These are phyloP conservation scores for Metschnikowia borealis DNA, from an alignment of 805 yeast species.

Conservation along the genomic window DNA sequence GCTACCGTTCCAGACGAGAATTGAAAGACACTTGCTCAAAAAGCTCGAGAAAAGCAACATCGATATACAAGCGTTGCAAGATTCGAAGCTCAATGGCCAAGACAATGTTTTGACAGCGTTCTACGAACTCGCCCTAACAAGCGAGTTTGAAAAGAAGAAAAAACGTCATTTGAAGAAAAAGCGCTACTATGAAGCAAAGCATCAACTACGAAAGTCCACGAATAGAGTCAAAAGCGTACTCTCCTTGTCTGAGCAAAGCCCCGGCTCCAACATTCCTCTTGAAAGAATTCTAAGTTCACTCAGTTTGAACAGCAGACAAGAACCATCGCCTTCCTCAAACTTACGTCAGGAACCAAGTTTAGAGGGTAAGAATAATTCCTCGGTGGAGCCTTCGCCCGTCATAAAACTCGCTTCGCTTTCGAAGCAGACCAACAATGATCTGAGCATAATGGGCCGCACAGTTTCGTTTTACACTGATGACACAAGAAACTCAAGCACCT, in stretches of 20 bases:
- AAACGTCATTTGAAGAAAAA: conserved; percentile 28
- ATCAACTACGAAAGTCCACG: conserved; percentile 27
- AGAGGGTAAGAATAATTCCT: neutral
- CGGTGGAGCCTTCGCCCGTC: neutral
- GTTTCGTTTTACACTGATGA: conserved; percentile 25
- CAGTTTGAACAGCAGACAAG: conserved; percentile 25
- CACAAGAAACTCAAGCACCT: conserved; percentile 3
- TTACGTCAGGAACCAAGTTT: neutral
- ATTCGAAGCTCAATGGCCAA: conserved; percentile 53
- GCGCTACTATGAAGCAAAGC: conserved; percentile 31
- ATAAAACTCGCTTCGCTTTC: neutral
- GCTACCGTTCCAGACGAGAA: conserved; percentile 51
- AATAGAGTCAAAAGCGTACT: conserved; percentile 36
- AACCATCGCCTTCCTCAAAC: conserved; percentile 6
- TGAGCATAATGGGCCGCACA: conserved; percentile 14
- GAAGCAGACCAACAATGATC: neutral
- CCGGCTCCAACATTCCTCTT: conserved; percentile 28
- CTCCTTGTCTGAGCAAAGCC: conserved; percentile 29
- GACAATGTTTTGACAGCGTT: conserved; percentile 73
- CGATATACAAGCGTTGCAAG: conserved; percentile 55
- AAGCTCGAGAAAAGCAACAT: conserved; percentile 58
- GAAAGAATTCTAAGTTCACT: conserved; percentile 36
- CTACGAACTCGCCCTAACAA: conserved; percentile 64
- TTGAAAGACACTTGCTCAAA: conserved; percentile 61
- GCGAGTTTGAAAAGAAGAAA: conserved; percentile 38